These are phyloP conservation scores for Rhinocladiella mackenziei DNA, from an alignment of 2,329 filamentous ascomycete species.

Conservation along the genomic window DNA sequence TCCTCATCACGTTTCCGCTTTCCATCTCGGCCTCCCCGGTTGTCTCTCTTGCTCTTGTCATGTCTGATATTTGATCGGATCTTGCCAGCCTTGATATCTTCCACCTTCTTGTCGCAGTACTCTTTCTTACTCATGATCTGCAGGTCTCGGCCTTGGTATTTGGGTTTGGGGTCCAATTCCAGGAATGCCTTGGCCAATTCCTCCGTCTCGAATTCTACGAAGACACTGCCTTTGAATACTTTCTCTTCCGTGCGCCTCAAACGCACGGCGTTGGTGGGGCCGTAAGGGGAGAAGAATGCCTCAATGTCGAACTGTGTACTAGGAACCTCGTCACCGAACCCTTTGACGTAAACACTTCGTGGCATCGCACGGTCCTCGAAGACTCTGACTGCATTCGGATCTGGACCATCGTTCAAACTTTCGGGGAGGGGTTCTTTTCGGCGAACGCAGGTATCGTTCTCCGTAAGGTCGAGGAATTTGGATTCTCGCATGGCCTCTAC, in stretches of 20 bases:
- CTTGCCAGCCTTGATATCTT: slow-evolving; percentile 67
- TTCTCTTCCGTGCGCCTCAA: slow-evolving; percentile 71
- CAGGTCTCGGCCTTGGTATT: slow-evolving; percentile 76
- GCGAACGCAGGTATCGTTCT: slow-evolving; percentile 67
- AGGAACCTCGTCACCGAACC: slow-evolving; percentile 79
- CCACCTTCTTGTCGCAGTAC: slow-evolving; percentile 75
- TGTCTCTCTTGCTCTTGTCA: slow-evolving; percentile 43
- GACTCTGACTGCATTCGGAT: slow-evolving; percentile 51
- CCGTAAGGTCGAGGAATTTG: slow-evolving; percentile 66
- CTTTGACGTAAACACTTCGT: slow-evolving; percentile 85
- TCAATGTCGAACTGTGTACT: slow-evolving; percentile 92
- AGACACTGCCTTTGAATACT: slow-evolving; percentile 92
- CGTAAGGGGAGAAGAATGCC: slow-evolving; percentile 79
- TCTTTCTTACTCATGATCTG: slow-evolving; percentile 81
- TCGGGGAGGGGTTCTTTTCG: slow-evolving; percentile 68
- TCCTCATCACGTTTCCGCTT: slow-evolving; percentile 31
- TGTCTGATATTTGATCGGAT: slow-evolving; percentile 55
- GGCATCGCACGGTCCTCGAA: slow-evolving; percentile 64
- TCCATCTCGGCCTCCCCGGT: slow-evolving; percentile 34
- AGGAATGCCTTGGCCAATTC: slow-evolving; percentile 78
- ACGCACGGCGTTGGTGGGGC: slow-evolving; percentile 74
- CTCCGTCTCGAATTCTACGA: slow-evolving; percentile 82
- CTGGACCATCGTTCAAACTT: slow-evolving; percentile 51
- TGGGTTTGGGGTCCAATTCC: slow-evolving; percentile 71
- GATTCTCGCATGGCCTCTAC: slow-evolving; percentile 79